These are phyloP conservation scores for Gnaphalium uliginosum DNA, from an alignment of 129 eudicot genomes.

Conservation along the genomic window DNA sequence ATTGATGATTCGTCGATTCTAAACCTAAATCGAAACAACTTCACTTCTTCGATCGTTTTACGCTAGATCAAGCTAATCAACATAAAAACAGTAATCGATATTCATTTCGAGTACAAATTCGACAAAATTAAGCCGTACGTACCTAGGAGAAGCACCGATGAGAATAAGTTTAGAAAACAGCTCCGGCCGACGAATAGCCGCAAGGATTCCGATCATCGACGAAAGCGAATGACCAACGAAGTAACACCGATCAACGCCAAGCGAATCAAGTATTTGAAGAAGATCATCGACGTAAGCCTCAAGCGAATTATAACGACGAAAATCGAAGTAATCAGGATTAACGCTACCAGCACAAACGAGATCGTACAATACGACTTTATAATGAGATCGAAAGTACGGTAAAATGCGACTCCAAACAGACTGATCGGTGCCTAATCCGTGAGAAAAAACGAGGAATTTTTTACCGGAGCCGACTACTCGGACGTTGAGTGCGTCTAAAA, in stretches of 20 bases:
- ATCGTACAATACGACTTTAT: constrained; percentile 71
- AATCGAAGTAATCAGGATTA: constrained; percentile 87
- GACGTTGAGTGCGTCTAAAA: constrained; percentile 79
- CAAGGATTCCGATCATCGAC: constrained; percentile 87
- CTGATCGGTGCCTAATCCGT: constrained; percentile 96
- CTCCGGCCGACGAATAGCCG: constrained; percentile 85
- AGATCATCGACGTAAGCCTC: constrained; percentile 89
- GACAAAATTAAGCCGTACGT: constrained; percentile 10
- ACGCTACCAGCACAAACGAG: constrained; percentile 96
- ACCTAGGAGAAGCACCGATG: constrained; percentile 97
- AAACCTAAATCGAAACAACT: background rate
- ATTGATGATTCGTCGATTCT: too few relatives aligned
- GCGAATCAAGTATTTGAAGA: constrained; percentile 67
- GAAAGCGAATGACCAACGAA: constrained; percentile 96
- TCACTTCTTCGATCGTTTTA: too few relatives aligned
- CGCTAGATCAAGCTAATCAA: background rate
- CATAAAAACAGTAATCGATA: background rate
- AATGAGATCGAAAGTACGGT: constrained; percentile 53
- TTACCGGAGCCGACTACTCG: constrained; percentile 80
- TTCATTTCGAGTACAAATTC: background rate
- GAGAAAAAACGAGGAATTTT: constrained; percentile 64
- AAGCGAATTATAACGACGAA: constrained; percentile 67
- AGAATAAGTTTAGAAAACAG: constrained; percentile 87
- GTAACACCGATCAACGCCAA: constrained; percentile 62
- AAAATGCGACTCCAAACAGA: constrained; percentile 90